Evolutionary conservation across 2,329 filamentous ascomycete species (phyloP).

Genomic region (Myriosclerotinia scirpicola): DNA sequence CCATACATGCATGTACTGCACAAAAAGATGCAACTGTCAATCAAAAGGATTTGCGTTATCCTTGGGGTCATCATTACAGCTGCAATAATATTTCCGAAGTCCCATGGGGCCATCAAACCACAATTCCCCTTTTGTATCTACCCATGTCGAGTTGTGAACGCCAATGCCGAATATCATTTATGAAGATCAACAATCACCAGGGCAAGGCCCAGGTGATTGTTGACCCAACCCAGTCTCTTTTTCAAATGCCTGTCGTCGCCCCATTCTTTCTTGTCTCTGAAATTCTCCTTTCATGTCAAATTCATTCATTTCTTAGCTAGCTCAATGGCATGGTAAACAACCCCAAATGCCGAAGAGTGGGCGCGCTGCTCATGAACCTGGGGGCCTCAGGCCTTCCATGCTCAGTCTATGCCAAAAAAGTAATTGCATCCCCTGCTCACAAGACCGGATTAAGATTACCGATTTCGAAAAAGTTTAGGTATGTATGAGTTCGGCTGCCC

Average conservation of each 20-base stretch:
- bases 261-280: background rate
- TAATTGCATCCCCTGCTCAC: constrained; percentile 6
- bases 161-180: constrained; percentile 12
- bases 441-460: constrained; percentile 4
- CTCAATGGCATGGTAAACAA: background rate
- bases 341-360: constrained; percentile 14
- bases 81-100: background rate
- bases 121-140: constrained; percentile 1
- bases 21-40: constrained; percentile 6
- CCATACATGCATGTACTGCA: background rate
- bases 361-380: constrained; percentile 12
- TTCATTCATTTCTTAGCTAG: background rate
- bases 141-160: constrained; percentile 5
- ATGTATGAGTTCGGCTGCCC: background rate
- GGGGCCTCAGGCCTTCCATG: constrained; percentile 4
- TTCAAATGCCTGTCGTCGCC: constrained; percentile 10
- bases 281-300: constrained; percentile 13
- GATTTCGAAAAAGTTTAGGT: background rate
- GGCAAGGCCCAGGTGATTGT: background rate
- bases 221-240: background rate
- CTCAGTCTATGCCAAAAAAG: background rate
- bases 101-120: constrained; percentile 1
- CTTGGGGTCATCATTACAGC: constrained; percentile 13
- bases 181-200: constrained; percentile 13
- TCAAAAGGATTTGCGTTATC: constrained; percentile 10